Conservation (phyloP, 2,329 filamentous ascomycete genomes). For the Geoglossum cookeanum region DNA sequence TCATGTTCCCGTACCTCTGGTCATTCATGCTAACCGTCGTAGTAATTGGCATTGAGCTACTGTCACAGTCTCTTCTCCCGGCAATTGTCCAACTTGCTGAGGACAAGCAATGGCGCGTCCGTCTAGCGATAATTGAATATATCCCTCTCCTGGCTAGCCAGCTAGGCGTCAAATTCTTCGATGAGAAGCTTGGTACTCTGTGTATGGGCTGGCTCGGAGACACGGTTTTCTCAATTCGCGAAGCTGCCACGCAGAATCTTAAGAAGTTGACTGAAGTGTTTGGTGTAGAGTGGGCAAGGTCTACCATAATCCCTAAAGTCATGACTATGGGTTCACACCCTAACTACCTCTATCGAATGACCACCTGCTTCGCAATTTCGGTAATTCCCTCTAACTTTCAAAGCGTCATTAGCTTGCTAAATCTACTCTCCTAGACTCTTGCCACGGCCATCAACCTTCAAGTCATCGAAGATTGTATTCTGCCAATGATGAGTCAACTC, state of each 20-base stretch:
- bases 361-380: slow-evolving; percentile 96
- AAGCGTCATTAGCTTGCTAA: slow-evolving; percentile 10
- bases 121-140: slow-evolving; percentile 97
- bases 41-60: slow-evolving; percentile 95
- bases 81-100: slow-evolving; percentile 95
- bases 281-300: slow-evolving; percentile 91
- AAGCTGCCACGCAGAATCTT: slow-evolving; percentile 90
- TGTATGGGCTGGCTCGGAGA: slow-evolving; percentile 99
- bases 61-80: slow-evolving; percentile 89
- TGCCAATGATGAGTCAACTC: slow-evolving; percentile 91
- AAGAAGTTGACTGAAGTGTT: slow-evolving; percentile 99
- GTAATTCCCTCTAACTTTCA: slow-evolving; percentile 38
- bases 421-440: slow-evolving; percentile 48
- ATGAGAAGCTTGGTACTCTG: slow-evolving; percentile 84
- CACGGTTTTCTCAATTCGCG: slow-evolving; percentile 94
- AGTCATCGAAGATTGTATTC: slow-evolving; percentile 79
- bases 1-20: background rate
- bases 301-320: slow-evolving; percentile 95
- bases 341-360: slow-evolving; percentile 99
- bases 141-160: slow-evolving; percentile 91
- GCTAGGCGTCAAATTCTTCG: slow-evolving; percentile 91
- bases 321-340: slow-evolving; percentile 96
- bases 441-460: slow-evolving; percentile 82
- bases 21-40: slow-evolving; percentile 4
- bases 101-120: slow-evolving; percentile 98